phyloP scores from a whole-genome alignment of 2,329 filamentous ascomycete genomes.

The Aureobasidium sp. region DNA sequence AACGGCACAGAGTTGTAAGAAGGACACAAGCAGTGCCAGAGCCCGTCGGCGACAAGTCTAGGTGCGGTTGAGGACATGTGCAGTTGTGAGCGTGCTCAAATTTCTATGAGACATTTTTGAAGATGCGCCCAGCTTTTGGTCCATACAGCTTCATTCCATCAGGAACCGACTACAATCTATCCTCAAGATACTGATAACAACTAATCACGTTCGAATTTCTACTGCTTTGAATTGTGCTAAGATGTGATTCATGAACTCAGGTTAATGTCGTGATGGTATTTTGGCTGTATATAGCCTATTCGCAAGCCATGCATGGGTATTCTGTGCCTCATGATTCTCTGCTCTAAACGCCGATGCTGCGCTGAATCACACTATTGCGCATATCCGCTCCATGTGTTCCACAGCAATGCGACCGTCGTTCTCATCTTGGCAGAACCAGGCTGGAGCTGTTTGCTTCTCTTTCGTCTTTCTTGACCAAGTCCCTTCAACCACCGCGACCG shows the following conservation, averaged over 20 bases:
- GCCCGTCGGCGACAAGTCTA: conserved; percentile 56
- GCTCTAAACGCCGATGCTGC: background rate
- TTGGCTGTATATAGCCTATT: conserved; percentile 3
- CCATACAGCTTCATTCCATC: background rate
- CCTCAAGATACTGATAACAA: background rate
- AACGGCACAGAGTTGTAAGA: conserved; percentile 39
- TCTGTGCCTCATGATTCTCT: background rate
- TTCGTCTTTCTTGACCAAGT: background rate
- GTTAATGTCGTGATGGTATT: conserved; percentile 14
- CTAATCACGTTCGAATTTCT: background rate
- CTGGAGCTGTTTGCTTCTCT: conserved; percentile 5
- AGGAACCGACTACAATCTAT: no score
- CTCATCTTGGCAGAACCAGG: background rate
- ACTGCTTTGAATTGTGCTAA: background rate
- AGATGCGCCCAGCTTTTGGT: background rate
- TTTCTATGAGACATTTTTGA: conserved; percentile 4
- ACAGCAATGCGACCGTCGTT: background rate
- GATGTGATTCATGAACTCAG: background rate
- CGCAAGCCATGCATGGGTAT: conserved; percentile 11
- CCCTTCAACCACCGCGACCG: conserved; percentile 38
- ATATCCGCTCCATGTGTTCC: background rate
- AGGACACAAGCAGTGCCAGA: conserved; percentile 72
- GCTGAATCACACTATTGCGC: background rate
- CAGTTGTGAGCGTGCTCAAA: background rate
- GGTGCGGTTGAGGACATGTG: conserved; percentile 36